These are phyloP conservation scores for Choiromyces venosus DNA, from an alignment of 495 filamentous ascomycete genomes.

Conservation along the genomic window DNA sequence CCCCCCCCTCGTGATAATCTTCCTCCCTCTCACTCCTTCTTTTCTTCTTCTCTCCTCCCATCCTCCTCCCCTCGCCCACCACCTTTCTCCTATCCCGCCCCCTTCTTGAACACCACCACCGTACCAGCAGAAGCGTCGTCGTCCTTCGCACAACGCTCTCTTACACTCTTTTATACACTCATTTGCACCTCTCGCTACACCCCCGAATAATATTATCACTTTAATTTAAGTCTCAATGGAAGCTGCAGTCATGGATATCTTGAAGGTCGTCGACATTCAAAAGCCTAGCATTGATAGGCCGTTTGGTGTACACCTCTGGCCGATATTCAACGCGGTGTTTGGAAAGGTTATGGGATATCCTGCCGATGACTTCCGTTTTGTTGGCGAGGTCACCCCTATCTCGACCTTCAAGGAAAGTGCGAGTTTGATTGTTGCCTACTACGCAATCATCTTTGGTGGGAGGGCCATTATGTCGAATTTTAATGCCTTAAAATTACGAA, in stretches of 20 bases:
- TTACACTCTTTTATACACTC: slow-evolving; percentile 14
- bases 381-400: slow-evolving; percentile 62
- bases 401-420: slow-evolving; percentile 62
- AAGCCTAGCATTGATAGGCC: slow-evolving; percentile 80
- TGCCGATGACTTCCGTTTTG: slow-evolving; percentile 65
- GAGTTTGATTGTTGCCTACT: slow-evolving; percentile 63
- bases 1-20: not conserved
- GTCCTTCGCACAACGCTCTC: slow-evolving; percentile 3
- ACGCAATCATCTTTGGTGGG: slow-evolving; percentile 69
- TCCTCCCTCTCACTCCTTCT: slow-evolving; percentile 9
- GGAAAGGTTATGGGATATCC: slow-evolving; percentile 64
- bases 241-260: slow-evolving; percentile 47
- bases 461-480: slow-evolving; percentile 67
- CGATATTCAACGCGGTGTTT: slow-evolving; percentile 83
- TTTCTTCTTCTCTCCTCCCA: slow-evolving; percentile 39
- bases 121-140: not conserved
- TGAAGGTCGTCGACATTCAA: slow-evolving; percentile 56
- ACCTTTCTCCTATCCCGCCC: not conserved
- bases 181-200: slow-evolving; percentile 29
- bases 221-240: slow-evolving; percentile 24
- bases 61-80: slow-evolving; percentile 27
- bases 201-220: not conserved
- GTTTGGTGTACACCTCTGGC: slow-evolving; percentile 89
- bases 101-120: slow-evolving; percentile 11
- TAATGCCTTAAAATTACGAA: slow-evolving; percentile 60